Evolutionary conservation across 139 green algal species (phyloP).

Genomic region (Spirogloea muscicola): DNA sequence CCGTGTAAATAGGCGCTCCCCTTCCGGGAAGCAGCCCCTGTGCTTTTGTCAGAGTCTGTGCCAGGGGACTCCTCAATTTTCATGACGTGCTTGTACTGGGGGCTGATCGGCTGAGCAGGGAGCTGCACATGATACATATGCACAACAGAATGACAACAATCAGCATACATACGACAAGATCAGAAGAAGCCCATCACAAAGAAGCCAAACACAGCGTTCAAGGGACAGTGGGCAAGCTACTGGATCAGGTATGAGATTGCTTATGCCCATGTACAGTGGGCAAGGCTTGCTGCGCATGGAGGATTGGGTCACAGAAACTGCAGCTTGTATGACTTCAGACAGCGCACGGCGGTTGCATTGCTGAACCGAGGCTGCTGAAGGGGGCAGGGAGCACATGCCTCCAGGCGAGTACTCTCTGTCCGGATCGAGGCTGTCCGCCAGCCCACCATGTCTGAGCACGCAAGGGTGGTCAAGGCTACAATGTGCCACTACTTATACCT

Average conservation of each 20-base stretch:
- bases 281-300: neutral
- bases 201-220: neutral
- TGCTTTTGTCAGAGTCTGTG: too few species aligned
- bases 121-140: too few species aligned
- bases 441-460: slow-evolving; percentile 42
- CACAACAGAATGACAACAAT: too few species aligned
- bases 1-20: too few species aligned
- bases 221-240: neutral
- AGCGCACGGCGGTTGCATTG: neutral
- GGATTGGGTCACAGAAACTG: neutral
- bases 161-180: too few species aligned
- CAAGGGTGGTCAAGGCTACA: slow-evolving; percentile 36
- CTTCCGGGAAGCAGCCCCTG: too few species aligned
- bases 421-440: slow-evolving; percentile 39
- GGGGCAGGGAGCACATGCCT: neutral
- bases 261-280: neutral
- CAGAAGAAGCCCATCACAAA: too few species aligned
- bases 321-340: neutral
- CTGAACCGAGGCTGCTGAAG: neutral
- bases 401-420: slow-evolving; percentile 1
- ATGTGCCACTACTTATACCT: neutral
- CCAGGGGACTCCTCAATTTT: too few species aligned
- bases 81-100: too few species aligned
- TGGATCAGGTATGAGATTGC: neutral
- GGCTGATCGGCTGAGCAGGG: too few species aligned